Evolutionary conservation across 139 green algal species (phyloP).

Genomic region (Chlorella sp.): DNA sequence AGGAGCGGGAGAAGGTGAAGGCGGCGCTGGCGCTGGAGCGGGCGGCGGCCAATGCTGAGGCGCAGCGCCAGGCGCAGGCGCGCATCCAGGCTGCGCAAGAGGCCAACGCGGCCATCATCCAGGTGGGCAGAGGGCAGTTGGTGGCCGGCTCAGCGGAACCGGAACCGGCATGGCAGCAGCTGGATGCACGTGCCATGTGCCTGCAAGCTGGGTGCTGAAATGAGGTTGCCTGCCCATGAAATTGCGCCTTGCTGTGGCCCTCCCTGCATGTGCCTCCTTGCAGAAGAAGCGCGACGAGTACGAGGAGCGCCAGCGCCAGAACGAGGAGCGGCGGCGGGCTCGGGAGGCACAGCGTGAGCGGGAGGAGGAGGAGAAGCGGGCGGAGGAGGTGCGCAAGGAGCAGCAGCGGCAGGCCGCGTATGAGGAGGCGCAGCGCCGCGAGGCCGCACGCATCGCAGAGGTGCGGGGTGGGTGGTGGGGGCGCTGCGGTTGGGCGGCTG

Average conservation of each 20-base stretch:
- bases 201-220: not conserved
- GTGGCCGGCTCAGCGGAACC: not conserved
- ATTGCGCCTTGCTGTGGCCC: not conserved
- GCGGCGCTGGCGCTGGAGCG: slow-evolving; percentile 48
- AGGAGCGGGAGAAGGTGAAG: slow-evolving; percentile 62
- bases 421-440: slow-evolving; percentile 28
- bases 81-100: slow-evolving; percentile 61
- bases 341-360: slow-evolving; percentile 44
- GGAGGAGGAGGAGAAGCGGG: slow-evolving; percentile 46
- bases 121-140: not conserved
- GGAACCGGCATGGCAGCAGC: not conserved
- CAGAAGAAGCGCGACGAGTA: slow-evolving; percentile 46
- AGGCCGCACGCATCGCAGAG: slow-evolving; percentile 42
- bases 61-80: slow-evolving; percentile 69
- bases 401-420: slow-evolving; percentile 57
- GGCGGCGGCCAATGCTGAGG: slow-evolving; percentile 57
- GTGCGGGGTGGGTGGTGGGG: not conserved
- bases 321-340: slow-evolving; percentile 52
- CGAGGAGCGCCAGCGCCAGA: slow-evolving; percentile 43
- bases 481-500: too few species aligned
- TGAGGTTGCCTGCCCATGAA: not conserved
- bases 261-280: not conserved
- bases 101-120: slow-evolving; percentile 31
- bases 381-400: slow-evolving; percentile 53
- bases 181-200: not conserved